Evolutionary conservation across 345 rosid genomes (phyloP).

Genomic region (Acer yangbiense): DNA sequence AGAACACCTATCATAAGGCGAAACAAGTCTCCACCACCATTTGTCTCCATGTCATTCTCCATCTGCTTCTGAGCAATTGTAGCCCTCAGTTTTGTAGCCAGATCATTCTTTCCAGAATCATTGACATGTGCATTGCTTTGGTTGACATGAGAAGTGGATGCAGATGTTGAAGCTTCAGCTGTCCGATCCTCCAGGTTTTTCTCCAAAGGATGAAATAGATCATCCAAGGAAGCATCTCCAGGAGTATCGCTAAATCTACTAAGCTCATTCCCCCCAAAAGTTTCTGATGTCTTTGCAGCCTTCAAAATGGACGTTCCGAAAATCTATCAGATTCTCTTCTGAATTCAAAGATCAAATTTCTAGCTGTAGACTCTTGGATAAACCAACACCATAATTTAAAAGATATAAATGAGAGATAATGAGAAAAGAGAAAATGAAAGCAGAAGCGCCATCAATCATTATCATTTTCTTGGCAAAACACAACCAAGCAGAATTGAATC

Average conservation of each 20-base stretch:
- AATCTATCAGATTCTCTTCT: slow-evolving; percentile 17
- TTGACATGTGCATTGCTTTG: slow-evolving; percentile 51
- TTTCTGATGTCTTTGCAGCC: slow-evolving; percentile 56
- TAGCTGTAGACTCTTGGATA: slow-evolving; percentile 4
- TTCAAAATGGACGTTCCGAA: slow-evolving; percentile 35
- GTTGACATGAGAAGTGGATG: slow-evolving; percentile 57
- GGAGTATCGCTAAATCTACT: slow-evolving; percentile 94
- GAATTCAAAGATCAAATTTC: slow-evolving; percentile 9
- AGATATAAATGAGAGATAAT: not conserved
- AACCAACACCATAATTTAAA: not conserved
- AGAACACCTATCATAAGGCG: slow-evolving; percentile 85
- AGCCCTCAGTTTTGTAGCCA: slow-evolving; percentile 88
- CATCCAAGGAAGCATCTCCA: slow-evolving; percentile 95
- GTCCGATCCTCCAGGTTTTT: slow-evolving; percentile 53
- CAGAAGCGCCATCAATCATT: not conserved
- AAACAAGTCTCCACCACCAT: slow-evolving; percentile 82
- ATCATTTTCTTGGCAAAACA: not conserved
- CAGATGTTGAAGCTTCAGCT: slow-evolving; percentile 85
- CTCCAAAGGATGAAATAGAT: slow-evolving; percentile 86
- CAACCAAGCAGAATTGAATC: not conserved
- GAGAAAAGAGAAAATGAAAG: not conserved
- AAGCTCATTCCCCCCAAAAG: slow-evolving; percentile 67
- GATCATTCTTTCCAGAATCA: slow-evolving; percentile 82
- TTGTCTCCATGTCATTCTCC: slow-evolving; percentile 76
- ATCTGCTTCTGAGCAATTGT: slow-evolving; percentile 93